Percentiles rank a stretch among this genome's conserved stretches.
Conservation (phyloP, 148 eudicot species). For the Cornus florida region DNA sequence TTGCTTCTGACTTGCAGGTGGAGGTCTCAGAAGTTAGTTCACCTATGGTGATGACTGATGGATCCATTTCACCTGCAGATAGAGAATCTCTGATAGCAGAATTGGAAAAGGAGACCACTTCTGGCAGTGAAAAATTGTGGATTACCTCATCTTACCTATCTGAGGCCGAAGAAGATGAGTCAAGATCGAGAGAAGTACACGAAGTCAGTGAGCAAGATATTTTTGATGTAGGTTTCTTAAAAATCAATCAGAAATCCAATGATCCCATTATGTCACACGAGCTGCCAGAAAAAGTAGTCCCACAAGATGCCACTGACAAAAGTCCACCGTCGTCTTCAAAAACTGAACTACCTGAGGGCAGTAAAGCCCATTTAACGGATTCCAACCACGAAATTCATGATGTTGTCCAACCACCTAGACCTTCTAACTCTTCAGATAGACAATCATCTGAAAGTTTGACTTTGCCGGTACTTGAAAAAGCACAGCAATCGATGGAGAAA, state of each 20-base stretch:
- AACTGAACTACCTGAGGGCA: slow-evolving; percentile 18
- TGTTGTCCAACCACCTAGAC: slow-evolving; percentile 6
- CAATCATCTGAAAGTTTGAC: background rate
- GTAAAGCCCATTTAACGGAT: background rate
- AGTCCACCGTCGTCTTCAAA: slow-evolving; percentile 15
- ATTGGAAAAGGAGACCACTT: slow-evolving; percentile 40
- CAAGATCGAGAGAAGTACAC: slow-evolving; percentile 28
- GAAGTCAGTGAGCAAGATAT: slow-evolving; percentile 33
- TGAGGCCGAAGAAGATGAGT: slow-evolving; percentile 32
- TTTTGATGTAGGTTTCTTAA: slow-evolving; percentile 25
- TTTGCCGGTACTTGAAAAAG: background rate
- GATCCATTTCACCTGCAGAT: slow-evolving; percentile 46
- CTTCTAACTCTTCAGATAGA: background rate
- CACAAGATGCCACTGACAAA: slow-evolving; percentile 7
- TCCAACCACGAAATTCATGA: slow-evolving; percentile 20
- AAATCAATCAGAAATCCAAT: slow-evolving; percentile 10
- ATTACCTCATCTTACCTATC: slow-evolving; percentile 39
- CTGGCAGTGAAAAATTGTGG: slow-evolving; percentile 48
- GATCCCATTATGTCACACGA: background rate
- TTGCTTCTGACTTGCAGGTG: slow-evolving; percentile 89
- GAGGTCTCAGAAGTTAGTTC: slow-evolving; percentile 78
- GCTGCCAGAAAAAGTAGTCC: slow-evolving; percentile 6
- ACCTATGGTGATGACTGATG: slow-evolving; percentile 31
- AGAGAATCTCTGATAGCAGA: slow-evolving; percentile 45
- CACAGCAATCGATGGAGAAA: too few relatives aligned